Evolutionary conservation across 2,329 filamentous ascomycete species (phyloP), one percentile per base, ranked within the genome.

Genomic region (Alternaria sp.): DNA sequence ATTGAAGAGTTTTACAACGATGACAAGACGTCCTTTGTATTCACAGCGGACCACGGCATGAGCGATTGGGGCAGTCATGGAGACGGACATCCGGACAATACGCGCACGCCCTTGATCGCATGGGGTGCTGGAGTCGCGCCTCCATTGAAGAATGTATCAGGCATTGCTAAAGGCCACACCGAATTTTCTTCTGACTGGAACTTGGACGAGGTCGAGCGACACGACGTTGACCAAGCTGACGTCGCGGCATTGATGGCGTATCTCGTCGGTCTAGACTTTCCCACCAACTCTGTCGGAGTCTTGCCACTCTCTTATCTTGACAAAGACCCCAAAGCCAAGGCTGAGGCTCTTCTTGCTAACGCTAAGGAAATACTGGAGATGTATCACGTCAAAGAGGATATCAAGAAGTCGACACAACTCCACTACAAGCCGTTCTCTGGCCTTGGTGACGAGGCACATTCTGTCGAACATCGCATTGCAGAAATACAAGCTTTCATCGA

Each of bases 51-150:
- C 76, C 96, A 99, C 79, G 96, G 96, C 17, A 99, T 99, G 96
- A 98, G 93, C 75, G 96, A 99, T 80, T 97, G 92, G 90, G 96
- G 96, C n/a, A 98, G 94, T 72, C 96, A 99, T 78, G 96, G 96
- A 40, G 96, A 99, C 79, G 96, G 96, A 8, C 94, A 99, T 80
- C 96, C 96, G 0, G 92, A 99, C 79, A 99, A 98, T 74, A 99
- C 96, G 4, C 88, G 96, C 54, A 99, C 96, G 1, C 96, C 96
- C 1, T 83, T 99, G 30, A 92, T 99, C 69, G 90, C 87, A 3
- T 99, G 96, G 96, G 96, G 96, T 11, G 93, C 96, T 57, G 96
- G 96, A 9, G 88, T 98, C 43, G 93, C 93, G 4, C 86, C 87
- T 67, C 96, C 96, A 1, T 83, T 89, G 52, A 81, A 77, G 8